Percentiles rank a stretch among this genome's conserved stretches.
phyloP scores from a whole-genome alignment of 2,329 filamentous ascomycete genomes.

The Lasiodiplodia hormozganensis region DNA sequence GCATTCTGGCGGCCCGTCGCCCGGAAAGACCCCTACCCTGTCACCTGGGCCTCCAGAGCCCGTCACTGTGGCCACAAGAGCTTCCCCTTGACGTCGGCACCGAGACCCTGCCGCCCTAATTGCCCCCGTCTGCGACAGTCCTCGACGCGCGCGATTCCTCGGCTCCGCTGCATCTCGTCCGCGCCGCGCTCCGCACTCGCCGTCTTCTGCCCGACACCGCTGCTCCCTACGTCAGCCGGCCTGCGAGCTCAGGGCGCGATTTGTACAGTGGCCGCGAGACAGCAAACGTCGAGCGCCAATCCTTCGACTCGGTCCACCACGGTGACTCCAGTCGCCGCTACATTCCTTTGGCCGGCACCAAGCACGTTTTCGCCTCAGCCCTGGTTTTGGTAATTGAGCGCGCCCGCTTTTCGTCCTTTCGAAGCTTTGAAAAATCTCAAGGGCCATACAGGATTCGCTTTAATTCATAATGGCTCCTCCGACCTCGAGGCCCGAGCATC shows the following conservation, averaged over 20 bases:
- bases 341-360: conserved; percentile 52
- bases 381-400: conserved; percentile 48
- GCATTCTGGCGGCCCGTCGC: not conserved
- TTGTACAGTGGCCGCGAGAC: conserved; percentile 34
- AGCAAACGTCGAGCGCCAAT: conserved; percentile 24
- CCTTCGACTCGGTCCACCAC: conserved; percentile 32
- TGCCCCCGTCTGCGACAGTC: conserved; percentile 12
- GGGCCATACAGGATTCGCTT: conserved; percentile 32
- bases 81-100: conserved; percentile 25
- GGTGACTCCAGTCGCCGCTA: conserved; percentile 42
- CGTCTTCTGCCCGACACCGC: conserved; percentile 18
- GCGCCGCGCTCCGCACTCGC: conserved; percentile 1
- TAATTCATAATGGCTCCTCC: conserved; percentile 93
- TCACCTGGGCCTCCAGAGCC: not conserved
- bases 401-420: conserved; percentile 30
- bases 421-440: conserved; percentile 26
- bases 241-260: conserved; percentile 37
- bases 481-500: conserved; percentile 75
- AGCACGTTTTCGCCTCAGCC: conserved; percentile 42
- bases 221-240: conserved; percentile 37
- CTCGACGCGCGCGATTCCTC: not conserved
- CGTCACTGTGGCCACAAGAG: conserved; percentile 11
- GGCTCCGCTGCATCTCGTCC: not conserved
- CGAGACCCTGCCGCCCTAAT: conserved; percentile 22
- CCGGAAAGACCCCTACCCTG: not conserved